phyloP scores from a whole-genome alignment of 1,139 yeast species.

The Scheffersomyces cryptocercus region DNA sequence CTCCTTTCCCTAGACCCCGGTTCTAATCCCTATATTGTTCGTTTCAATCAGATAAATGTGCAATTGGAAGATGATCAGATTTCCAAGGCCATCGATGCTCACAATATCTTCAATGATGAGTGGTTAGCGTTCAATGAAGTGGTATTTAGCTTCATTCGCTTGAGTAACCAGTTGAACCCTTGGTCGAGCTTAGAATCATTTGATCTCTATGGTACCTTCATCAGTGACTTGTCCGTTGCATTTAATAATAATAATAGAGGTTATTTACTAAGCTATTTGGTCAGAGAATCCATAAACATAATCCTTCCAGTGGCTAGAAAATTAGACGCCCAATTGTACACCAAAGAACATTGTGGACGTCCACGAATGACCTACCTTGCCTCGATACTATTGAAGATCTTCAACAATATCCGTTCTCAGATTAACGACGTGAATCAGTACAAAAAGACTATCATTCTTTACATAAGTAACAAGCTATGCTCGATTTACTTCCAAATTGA shows the following conservation, averaged over 20 bases:
- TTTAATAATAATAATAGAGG: constrained; percentile 57
- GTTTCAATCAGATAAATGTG: constrained; percentile 7
- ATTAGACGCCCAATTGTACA: constrained; percentile 50
- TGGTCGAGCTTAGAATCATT: constrained; percentile 57
- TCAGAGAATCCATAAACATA: constrained; percentile 40
- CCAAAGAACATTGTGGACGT: constrained; percentile 38
- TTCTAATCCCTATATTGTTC: constrained; percentile 11
- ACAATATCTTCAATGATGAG: constrained; percentile 36
- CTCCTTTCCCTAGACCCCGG: constrained; percentile 12
- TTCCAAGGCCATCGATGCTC: constrained; percentile 7
- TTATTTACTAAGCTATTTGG: constrained; percentile 43
- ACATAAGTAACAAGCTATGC: constrained; percentile 60
- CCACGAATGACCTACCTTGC: constrained; percentile 59
- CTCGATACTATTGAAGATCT: constrained; percentile 55
- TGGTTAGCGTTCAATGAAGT: constrained; percentile 56
- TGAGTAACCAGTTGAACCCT: constrained; percentile 61
- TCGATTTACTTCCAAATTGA: constrained; percentile 60
- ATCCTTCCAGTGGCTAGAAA: constrained; percentile 52
- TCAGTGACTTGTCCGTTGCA: constrained; percentile 59
- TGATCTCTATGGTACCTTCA: constrained; percentile 54
- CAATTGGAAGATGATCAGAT: constrained; percentile 28
- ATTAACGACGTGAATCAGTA: constrained; percentile 44
- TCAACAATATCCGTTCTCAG: constrained; percentile 66
- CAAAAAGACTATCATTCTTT: constrained; percentile 55
- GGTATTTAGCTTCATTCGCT: constrained; percentile 49